phyloP scores from a whole-genome alignment of 1,139 yeast genomes.

The Pichia sp. region DNA sequence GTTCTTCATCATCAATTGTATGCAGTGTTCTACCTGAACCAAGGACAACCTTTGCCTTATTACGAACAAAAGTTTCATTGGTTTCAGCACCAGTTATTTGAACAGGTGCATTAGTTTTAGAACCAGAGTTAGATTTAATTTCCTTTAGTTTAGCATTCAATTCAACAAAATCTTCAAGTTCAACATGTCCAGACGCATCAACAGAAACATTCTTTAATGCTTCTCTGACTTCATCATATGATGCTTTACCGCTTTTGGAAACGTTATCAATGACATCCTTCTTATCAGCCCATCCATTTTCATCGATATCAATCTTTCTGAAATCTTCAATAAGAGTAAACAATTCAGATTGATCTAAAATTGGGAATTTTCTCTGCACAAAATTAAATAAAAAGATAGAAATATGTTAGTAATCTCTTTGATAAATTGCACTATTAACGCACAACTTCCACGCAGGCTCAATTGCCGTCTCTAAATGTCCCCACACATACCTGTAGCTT shows the following conservation, averaged over 20 bases:
- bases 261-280: slow-evolving; percentile 82
- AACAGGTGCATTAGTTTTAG: slow-evolving; percentile 23
- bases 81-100: slow-evolving; percentile 18
- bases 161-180: slow-evolving; percentile 91
- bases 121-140: slow-evolving; percentile 3
- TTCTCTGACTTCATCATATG: slow-evolving; percentile 91
- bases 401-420: slow-evolving; percentile 4
- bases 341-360: slow-evolving; percentile 77
- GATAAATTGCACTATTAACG: too few species aligned
- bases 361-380: slow-evolving; percentile 71
- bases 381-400: not conserved
- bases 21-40: slow-evolving; percentile 87
- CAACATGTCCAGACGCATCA: slow-evolving; percentile 96
- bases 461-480: too few species aligned
- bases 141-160: slow-evolving; percentile 61
- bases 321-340: slow-evolving; percentile 79
- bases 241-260: slow-evolving; percentile 68
- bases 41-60: slow-evolving; percentile 65
- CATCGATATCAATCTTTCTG: slow-evolving; percentile 78
- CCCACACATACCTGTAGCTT: slow-evolving; percentile 14
- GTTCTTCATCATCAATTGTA: slow-evolving; percentile 94
- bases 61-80: slow-evolving; percentile 41
- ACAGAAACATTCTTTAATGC: slow-evolving; percentile 85
- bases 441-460: too few species aligned
- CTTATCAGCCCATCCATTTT: slow-evolving; percentile 94